These are phyloP conservation scores for Sclerotinia nivalis DNA, from an alignment of 2,329 filamentous ascomycete genomes.

Conservation along the genomic window DNA sequence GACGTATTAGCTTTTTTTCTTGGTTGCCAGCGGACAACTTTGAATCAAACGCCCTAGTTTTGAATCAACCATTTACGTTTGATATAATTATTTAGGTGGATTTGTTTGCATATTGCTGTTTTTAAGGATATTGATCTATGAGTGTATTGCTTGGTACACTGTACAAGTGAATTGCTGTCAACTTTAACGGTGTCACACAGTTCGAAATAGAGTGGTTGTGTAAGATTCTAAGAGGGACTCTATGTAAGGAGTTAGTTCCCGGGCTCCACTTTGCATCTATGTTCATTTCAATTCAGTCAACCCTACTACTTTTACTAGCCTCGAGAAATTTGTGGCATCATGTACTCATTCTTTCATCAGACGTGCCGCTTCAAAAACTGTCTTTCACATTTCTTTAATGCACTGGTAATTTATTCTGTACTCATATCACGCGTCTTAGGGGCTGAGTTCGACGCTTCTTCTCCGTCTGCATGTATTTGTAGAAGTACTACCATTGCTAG, in stretches of 20 bases:
- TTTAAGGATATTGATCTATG: neutral
- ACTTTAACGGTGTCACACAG: neutral
- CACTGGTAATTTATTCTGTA: neutral
- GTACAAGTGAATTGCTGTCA: neutral
- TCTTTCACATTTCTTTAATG: neutral
- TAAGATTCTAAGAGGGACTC: no score
- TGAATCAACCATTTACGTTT: neutral
- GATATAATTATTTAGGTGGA: neutral
- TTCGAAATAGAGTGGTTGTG: no score
- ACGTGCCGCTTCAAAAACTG: no score
- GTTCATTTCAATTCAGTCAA: no score
- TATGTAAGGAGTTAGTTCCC: neutral
- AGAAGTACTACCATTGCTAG: neutral
- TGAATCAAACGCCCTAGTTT: neutral
- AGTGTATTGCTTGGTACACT: neutral
- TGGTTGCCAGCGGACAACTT: accelerated
- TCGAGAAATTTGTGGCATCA: neutral
- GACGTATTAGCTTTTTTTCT: neutral
- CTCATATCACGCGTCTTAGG: neutral
- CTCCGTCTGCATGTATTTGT: neutral
- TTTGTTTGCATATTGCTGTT: neutral
- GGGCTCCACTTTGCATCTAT: neutral
- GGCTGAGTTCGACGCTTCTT: neutral
- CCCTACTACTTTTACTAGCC: neutral
- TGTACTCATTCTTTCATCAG: neutral